These are phyloP conservation scores for Sambucus nigra DNA, from an alignment of 129 eudicot genomes.

Conservation along the genomic window DNA sequence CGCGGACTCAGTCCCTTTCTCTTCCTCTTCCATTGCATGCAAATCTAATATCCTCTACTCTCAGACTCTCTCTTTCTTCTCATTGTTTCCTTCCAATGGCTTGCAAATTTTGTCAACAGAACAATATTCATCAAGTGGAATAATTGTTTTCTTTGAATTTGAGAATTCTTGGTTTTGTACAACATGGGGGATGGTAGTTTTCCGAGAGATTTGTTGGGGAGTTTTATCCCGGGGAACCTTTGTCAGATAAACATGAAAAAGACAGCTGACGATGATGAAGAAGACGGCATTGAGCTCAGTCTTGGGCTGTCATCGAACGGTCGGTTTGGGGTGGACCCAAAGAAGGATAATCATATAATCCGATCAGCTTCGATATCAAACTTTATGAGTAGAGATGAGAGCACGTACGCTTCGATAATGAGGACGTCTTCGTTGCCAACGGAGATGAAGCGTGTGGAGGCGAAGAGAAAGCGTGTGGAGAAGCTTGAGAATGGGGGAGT, in stretches of 20 bases:
- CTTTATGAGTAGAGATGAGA: slow-evolving; percentile 13
- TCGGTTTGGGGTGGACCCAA: slow-evolving; percentile 49
- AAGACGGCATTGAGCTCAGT: slow-evolving; percentile 30
- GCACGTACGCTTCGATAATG: slow-evolving; percentile 19
- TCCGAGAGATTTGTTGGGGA: slow-evolving; percentile 25
- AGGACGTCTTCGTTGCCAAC: slow-evolving; percentile 57
- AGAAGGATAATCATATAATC: slow-evolving; percentile 9
- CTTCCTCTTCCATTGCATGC: background rate
- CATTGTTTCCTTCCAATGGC: slow-evolving; percentile 4
- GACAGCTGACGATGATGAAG: slow-evolving; percentile 4
- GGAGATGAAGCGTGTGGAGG: slow-evolving; percentile 41
- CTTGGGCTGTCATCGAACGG: slow-evolving; percentile 63
- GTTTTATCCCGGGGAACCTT: slow-evolving; percentile 8
- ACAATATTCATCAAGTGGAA: too few relatives aligned
- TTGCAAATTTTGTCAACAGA: too few relatives aligned
- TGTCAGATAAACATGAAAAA: slow-evolving; percentile 2
- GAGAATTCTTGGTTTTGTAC: background rate
- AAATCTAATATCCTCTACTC: background rate
- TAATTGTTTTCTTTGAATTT: too few relatives aligned
- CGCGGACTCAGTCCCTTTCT: background rate
- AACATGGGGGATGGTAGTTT: slow-evolving; percentile 18
- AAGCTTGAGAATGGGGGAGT: slow-evolving; percentile 30
- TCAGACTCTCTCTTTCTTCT: background rate
- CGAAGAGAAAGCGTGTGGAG: slow-evolving; percentile 45
- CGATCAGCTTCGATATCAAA: slow-evolving; percentile 35